These are phyloP conservation scores for Sugiyamaella boreocaroliniensis DNA, from an alignment of 805 yeast genomes.

Conservation along the genomic window DNA sequence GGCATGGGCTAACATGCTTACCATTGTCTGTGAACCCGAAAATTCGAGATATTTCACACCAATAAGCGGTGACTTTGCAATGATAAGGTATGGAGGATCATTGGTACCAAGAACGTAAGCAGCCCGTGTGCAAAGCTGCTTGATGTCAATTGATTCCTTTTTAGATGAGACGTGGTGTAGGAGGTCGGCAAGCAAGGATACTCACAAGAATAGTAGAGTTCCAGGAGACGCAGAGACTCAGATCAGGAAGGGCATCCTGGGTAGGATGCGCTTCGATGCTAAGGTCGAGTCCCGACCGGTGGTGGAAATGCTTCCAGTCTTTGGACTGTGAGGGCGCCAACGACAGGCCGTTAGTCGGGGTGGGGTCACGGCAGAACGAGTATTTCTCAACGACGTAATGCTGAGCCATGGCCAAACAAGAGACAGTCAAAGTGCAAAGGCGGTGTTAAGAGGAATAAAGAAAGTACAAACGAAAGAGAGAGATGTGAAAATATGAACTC, in stretches of 20 bases:
- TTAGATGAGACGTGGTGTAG: too few relatives aligned
- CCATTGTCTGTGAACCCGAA: not conserved
- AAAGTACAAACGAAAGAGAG: too few relatives aligned
- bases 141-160: slow-evolving; percentile 2
- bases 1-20: not conserved
- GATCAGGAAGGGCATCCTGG: not conserved
- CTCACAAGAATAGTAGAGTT: not conserved
- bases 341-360: slow-evolving; percentile 2
- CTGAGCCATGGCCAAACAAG: not conserved
- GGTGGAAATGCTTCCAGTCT: slow-evolving; percentile 3
- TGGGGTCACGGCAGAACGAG: not conserved
- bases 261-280: not conserved
- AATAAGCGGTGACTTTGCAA: slow-evolving; percentile 7
- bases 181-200: too few relatives aligned
- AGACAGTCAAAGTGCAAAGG: not conserved
- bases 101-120: not conserved
- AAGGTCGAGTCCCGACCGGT: not conserved
- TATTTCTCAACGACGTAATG: not conserved
- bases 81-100: slow-evolving; percentile 1
- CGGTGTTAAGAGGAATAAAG: not conserved
- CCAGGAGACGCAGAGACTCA: not conserved
- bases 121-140: not conserved
- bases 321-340: not conserved
- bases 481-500: too few relatives aligned
- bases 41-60: slow-evolving; percentile 8